Evolutionary conservation across 176 grass and related monocot genomes (phyloP).

Genomic region (Triticum urartu): DNA sequence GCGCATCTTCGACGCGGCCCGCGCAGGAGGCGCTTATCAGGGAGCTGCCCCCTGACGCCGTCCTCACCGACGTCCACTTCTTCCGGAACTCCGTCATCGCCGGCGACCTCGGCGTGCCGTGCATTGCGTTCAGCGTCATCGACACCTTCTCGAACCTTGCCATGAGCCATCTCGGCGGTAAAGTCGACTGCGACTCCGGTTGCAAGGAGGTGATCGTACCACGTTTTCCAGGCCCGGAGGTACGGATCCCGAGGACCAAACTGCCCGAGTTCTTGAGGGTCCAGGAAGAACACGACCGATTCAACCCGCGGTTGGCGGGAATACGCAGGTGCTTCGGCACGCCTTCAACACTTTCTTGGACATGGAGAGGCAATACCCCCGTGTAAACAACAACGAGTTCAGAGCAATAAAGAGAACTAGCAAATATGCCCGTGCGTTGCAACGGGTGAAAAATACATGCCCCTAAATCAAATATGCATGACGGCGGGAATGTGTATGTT

Average conservation of each 20-base stretch:
- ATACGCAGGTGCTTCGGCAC: background rate
- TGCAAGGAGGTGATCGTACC: background rate
- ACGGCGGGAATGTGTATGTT: too few species aligned
- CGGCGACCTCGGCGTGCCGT: background rate
- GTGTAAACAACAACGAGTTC: too few species aligned
- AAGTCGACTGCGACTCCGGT: background rate
- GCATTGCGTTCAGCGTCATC: background rate
- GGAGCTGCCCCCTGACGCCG: background rate
- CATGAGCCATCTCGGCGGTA: background rate
- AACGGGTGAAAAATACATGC: too few species aligned
- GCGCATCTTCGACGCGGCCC: constrained; percentile 8
- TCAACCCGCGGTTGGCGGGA: too few species aligned
- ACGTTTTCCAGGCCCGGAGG: background rate
- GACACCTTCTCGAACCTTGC: constrained; percentile 3
- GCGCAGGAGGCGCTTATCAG: constrained; percentile 24
- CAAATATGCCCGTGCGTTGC: too few species aligned
- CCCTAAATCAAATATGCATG: too few species aligned
- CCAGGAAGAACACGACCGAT: too few species aligned
- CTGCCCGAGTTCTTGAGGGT: constrained; percentile 9
- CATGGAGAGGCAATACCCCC: constrained; percentile 23
- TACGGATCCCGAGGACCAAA: constrained; percentile 18
- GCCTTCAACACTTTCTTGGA: constrained; percentile 13
- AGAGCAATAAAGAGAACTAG: too few species aligned
- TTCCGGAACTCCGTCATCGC: constrained; percentile 1
- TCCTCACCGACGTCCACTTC: constrained; percentile 37